Base-by-base conservation (phyloP, 805 yeast species). In the Metschnikowia reukaufii region DNA sequence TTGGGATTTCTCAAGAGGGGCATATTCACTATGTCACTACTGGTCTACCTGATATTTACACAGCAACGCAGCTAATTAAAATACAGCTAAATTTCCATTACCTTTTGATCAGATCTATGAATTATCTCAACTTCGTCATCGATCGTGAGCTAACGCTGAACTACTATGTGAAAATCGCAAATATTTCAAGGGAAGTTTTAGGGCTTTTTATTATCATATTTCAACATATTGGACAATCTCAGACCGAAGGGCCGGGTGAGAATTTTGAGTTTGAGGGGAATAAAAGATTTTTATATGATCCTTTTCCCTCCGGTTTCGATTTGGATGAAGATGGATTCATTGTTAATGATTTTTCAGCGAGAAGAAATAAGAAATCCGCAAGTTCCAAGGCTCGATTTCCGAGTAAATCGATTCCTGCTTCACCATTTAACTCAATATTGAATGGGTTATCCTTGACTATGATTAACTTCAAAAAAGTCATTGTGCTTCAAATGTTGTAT, bases 281-380 rank as follows among this genome's bases (percentile, higher is more conserved):
- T 8, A 44, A 34, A 32, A 47, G 42, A 13, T 12, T 32, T 2
- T 33, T 36, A 4, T 32, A 38, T 10, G 46, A 39, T 29, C 36
- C 48, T 6, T 39, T 42, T 23, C 27, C 49, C 4, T 42, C 39
- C 20, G 74, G 72, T 7, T 49, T 71, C 23, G 74, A 70, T 53
- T 66, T 69, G 16, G 74, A 73, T 48, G 76, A 72, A 39, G 77
- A 72, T 51, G 77, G 77, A 19, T 70, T 70, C 55, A 71, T 72
- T 5, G 70, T 72, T 13, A 72, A 72, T 49, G 76, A 72, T 56
- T 72, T 71, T 50, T 66, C 70, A 6, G 73, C 65, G 3, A 71
- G 70, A 52, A 56, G 74, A 42, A 60, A 69, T 39, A 62, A 59
- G 20, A 52, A 45, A 29, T 19, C 39, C 9, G 36, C 23, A 12